Base-by-base conservation (phyloP, 306 rosid species). In the Vigna trinervia region DNA sequence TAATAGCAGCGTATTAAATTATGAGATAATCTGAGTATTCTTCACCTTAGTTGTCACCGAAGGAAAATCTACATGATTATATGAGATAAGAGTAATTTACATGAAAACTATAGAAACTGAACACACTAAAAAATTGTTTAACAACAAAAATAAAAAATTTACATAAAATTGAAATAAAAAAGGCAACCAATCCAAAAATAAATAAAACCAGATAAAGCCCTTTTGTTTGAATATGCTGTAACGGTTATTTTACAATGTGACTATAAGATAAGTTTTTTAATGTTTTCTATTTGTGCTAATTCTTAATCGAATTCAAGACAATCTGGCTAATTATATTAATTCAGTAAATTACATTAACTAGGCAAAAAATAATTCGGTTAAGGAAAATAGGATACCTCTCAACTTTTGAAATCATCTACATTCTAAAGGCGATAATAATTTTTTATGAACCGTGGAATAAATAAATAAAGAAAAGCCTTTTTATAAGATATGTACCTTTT, bases 351-450 rank as follows among this genome's bases (percentile, higher is more conserved):
- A 28, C 66, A 6, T 61, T 30, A 4, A 34, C 5, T 6, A 30
- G 4, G 32, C 32, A 9, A 60, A 60, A 58, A 60, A 32, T 28
- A 12, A 6, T 62, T 36, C 17, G 4, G 47, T 38, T 63, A 23
- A 36, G 67, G 48, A 36, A 17, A 63, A n/a, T n/a, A 63, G 7
- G 23, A n/a, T 2, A 34, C 50, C 30, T 17, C 30, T 17, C 11
- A 63, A 45, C 46, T 63, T 63, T 63, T n/a, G 8, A 63, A 63
- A 63, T 63, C 69, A 30, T 60, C 46, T 12, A 61, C 8, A 59
- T 15, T 36, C 69, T 62, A 36, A 63, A 36, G 69, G n/a, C 70
- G 41, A 64, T 39, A 19, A 12, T 19, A 4, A 41, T 41, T 3
- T 4, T 66, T 66, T 66, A 12, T 20, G 71, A 3, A 17, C 1